phyloP scores from a whole-genome alignment of 768 basidiomycete genomes.

The Leccinum variicolor region DNA sequence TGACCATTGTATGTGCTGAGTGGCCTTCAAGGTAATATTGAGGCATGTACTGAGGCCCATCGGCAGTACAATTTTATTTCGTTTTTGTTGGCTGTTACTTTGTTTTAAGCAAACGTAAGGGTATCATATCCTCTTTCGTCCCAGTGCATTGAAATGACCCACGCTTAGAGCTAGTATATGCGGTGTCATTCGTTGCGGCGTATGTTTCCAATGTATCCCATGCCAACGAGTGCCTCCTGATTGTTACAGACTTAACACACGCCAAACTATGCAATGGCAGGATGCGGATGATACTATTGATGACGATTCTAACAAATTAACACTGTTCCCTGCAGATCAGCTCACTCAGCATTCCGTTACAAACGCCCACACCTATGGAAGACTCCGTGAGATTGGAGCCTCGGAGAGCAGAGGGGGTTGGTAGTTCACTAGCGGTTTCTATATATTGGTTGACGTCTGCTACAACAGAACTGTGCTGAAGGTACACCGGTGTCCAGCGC shows the following conservation, averaged over 20 bases:
- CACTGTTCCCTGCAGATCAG: not conserved
- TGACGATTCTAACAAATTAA: conserved; percentile 21
- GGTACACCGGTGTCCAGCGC: not conserved
- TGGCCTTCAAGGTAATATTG: too few relatives aligned
- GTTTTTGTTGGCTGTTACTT: conserved; percentile 63
- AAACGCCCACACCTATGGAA: not conserved
- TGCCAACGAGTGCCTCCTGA: conserved; percentile 9
- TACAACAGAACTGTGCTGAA: not conserved
- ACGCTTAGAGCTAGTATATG: conserved; percentile 43
- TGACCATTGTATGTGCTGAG: conserved; percentile 48
- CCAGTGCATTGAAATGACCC: not conserved
- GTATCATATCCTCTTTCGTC: not conserved
- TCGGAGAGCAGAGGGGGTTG: conserved; percentile 1
- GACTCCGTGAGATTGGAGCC: not conserved
- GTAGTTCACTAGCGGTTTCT: not conserved
- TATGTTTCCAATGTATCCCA: conserved; percentile 31
- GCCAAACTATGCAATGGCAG: conserved; percentile 48
- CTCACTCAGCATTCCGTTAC: conserved; percentile 7
- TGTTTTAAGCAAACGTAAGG: conserved; percentile 61
- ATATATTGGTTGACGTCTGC: not conserved
- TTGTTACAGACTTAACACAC: conserved; percentile 53
- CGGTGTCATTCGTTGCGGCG: conserved; percentile 63
- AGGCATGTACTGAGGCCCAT: not conserved
- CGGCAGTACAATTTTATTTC: conserved; percentile 55
- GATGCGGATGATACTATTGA: conserved; percentile 46